phyloP scores from a whole-genome alignment of 148 eudicot species.

The Diospyros lotus region DNA sequence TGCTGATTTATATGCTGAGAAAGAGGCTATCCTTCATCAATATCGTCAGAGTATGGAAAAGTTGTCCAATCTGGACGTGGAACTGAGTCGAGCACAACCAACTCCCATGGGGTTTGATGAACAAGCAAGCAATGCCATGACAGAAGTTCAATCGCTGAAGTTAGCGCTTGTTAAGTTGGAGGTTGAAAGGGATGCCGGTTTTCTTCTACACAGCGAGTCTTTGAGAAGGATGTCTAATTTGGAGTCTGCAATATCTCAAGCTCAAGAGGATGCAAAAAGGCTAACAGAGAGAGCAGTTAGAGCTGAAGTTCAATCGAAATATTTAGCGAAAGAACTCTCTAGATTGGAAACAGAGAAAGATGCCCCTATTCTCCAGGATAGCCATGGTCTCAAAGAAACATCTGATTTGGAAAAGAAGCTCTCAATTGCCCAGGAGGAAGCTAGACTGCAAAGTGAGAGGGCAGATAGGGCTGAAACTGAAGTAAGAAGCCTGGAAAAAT shows the following conservation, averaged over 20 bases:
- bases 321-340: slow-evolving; percentile 51
- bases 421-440: slow-evolving; percentile 38
- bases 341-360: slow-evolving; percentile 53
- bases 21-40: slow-evolving; percentile 45
- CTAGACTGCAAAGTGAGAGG: slow-evolving; percentile 34
- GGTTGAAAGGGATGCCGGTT: slow-evolving; percentile 55
- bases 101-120: slow-evolving; percentile 44
- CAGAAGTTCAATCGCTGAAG: slow-evolving; percentile 57
- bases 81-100: slow-evolving; percentile 44
- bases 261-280: slow-evolving; percentile 38
- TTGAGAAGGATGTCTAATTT: slow-evolving; percentile 42
- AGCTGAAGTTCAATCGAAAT: slow-evolving; percentile 45
- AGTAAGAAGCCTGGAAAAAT: slow-evolving; percentile 46
- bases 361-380: slow-evolving; percentile 36
- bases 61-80: slow-evolving; percentile 51
- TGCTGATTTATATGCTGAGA: slow-evolving; percentile 49
- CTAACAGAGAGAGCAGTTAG: slow-evolving; percentile 34
- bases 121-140: slow-evolving; percentile 44
- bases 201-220: slow-evolving; percentile 35
- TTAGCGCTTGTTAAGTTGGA: slow-evolving; percentile 50
- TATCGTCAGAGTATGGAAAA: slow-evolving; percentile 57
- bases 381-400: slow-evolving; percentile 48
- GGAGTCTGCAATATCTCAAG: slow-evolving; percentile 43
- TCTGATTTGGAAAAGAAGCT: slow-evolving; percentile 53
- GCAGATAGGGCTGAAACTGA: slow-evolving; percentile 59